phyloP scores from a whole-genome alignment of 129 eudicot species.

The Flaveria bidentis region DNA sequence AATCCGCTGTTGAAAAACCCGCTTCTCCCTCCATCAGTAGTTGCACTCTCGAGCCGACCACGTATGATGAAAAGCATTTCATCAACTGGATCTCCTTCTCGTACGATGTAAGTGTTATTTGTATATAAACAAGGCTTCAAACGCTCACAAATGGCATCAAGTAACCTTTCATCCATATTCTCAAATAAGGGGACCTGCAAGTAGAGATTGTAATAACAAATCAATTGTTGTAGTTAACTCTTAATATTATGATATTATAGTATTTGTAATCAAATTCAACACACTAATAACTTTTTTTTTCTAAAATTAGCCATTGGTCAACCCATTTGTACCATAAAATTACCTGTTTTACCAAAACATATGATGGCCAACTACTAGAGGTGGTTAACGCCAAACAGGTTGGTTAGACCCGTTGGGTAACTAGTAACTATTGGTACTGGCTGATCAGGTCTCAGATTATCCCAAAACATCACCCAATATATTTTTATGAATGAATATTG shows the following conservation, averaged over 20 bases:
- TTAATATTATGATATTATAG: too few relatives aligned
- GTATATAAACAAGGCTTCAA: slow-evolving; percentile 86
- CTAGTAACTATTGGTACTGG: too few relatives aligned
- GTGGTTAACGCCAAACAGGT: too few relatives aligned
- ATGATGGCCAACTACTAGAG: too few relatives aligned
- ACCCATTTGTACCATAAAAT: too few relatives aligned
- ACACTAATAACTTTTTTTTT: too few relatives aligned
- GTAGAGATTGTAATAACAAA: not conserved
- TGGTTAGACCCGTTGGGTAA: too few relatives aligned
- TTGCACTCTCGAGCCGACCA: slow-evolving; percentile 91
- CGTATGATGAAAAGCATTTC: slow-evolving; percentile 97
- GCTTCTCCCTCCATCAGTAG: slow-evolving; percentile 91
- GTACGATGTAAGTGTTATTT: slow-evolving; percentile 69
- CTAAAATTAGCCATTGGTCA: too few relatives aligned
- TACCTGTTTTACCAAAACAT: too few relatives aligned
- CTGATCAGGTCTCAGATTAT: too few relatives aligned
- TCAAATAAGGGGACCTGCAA: slow-evolving; percentile 89
- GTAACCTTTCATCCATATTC: slow-evolving; percentile 89
- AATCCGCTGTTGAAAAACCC: slow-evolving; percentile 88
- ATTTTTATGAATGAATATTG: not conserved
- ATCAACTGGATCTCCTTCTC: slow-evolving; percentile 96
- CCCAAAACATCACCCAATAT: not conserved
- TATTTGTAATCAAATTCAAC: too few relatives aligned
- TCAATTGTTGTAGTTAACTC: not conserved
- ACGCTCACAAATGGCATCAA: slow-evolving; percentile 96